Base-by-base conservation (phyloP, 2,329 filamentous ascomycete species). In the Rosellinia necatrix region DNA sequence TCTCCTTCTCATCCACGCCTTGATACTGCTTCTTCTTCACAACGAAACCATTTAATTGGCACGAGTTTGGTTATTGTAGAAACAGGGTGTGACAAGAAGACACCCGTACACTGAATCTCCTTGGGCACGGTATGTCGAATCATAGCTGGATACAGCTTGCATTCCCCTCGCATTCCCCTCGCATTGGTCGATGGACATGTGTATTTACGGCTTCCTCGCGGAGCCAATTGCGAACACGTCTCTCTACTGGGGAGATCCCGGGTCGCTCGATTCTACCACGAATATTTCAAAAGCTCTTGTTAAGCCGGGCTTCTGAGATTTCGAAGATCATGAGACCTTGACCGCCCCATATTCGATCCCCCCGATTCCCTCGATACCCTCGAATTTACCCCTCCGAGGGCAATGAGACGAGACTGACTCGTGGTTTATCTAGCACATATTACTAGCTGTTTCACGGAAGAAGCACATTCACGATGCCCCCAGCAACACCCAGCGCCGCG, bases 391-490 rank as follows among this genome's bases (percentile, higher is more conserved):
- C 12, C 37, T 49, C 25, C 35, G n/a, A 4, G 9, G 41, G 21
- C 17, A 7, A 37, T 41, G 7, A 9, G 41, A 34, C n/a, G n/a
- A n/a, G n/a, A 41, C 58, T 60, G 35, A 60, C 51, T 43, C 21
- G 37, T 21, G 13, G 15, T 47, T 34, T 38, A 37, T 55, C 6
- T 13, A 60, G 50, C 41, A 40, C n/a, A 3, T 40, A 38, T 34
- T 35, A 21, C 37, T 7, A 10, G 41, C 37, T 17, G 29, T 24
- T 41, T 22, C 52, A n/a, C 42, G 27, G 41, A 55, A 52, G 48
- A 52, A 54, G 53, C 59, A 53, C 60, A 52, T 60, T 71, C 74
- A 78, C 71, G 71, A 88, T 88, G 81, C 77, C 83, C 75, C 74
- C 79, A 71, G 72, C 78, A 67, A 69, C 78, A 52, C 68, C 76